Evolutionary conservation across 2,329 filamentous ascomycete genomes (phyloP).

Genomic region (Nothomitra cinnamomea): DNA sequence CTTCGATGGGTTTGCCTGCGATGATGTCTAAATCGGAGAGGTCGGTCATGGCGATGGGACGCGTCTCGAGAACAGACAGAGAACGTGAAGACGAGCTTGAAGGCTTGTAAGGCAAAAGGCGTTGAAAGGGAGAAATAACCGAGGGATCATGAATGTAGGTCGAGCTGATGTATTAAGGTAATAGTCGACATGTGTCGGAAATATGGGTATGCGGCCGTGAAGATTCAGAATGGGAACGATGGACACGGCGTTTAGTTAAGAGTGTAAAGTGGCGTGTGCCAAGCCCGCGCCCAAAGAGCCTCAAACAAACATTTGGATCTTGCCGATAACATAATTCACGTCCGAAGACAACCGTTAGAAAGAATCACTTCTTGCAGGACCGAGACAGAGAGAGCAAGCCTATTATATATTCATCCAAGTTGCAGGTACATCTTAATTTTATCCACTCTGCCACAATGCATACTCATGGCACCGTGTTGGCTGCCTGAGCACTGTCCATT

Average conservation of each 20-base stretch:
- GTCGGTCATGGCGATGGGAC: too few species aligned
- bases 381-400: background rate
- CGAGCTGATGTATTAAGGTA: background rate
- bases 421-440: background rate
- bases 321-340: background rate
- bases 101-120: background rate
- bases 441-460: background rate
- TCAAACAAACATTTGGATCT: background rate
- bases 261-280: background rate
- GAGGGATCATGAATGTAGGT: background rate
- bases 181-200: background rate
- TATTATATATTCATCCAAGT: too few species aligned
- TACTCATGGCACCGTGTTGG: too few species aligned
- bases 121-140: background rate
- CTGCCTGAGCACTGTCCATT: too few species aligned
- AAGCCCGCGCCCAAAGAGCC: background rate
- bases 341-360: background rate
- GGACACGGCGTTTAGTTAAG: too few species aligned
- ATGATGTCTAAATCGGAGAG: too few species aligned
- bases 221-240: too few species aligned
- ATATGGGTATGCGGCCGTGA: too few species aligned
- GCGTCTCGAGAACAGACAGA: background rate
- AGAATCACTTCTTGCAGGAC: background rate
- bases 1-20: too few species aligned
- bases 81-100: too few species aligned